Percentiles rank a stretch among this genome's conserved stretches.
These are phyloP conservation scores for Pulveroboletus frians DNA, from an alignment of 768 basidiomycete genomes.

Conservation along the genomic window DNA sequence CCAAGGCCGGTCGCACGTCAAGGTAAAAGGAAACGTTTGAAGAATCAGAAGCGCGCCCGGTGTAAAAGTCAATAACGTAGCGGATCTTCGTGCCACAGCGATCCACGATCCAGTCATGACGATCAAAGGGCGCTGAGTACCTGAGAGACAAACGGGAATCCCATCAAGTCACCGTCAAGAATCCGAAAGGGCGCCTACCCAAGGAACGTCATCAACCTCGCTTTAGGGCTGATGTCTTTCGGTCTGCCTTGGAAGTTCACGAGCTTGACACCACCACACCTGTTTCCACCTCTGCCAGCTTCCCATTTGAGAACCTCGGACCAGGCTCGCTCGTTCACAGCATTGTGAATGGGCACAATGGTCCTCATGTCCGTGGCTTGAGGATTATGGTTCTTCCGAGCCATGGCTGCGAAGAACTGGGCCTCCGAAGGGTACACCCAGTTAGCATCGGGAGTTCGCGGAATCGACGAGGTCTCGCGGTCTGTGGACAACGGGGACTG, in stretches of 20 bases:
- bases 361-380: conserved; percentile 87
- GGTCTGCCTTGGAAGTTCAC: conserved; percentile 91
- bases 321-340: conserved; percentile 96
- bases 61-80: conserved; percentile 98
- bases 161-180: background rate
- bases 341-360: conserved; percentile 97
- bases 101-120: conserved; percentile 96
- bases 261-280: conserved; percentile 75
- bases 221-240: conserved; percentile 71
- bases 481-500: conserved; percentile 52
- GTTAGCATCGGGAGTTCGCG: conserved; percentile 60
- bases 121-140: conserved; percentile 91
- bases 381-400: conserved; percentile 89
- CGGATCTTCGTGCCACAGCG: conserved; percentile 85
- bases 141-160: conserved; percentile 36
- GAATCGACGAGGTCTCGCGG: conserved; percentile 86
- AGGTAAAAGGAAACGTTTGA: conserved; percentile 80
- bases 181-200: conserved; percentile 54
- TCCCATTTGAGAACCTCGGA: conserved; percentile 81
- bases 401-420: conserved; percentile 98
- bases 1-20: conserved; percentile 90
- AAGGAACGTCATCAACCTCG: conserved; percentile 73
- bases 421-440: conserved; percentile 99
- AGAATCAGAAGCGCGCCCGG: conserved; percentile 54
- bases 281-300: conserved; percentile 69